Conservation (phyloP, 495 filamentous ascomycete species). For the Penicillium lagena region DNA sequence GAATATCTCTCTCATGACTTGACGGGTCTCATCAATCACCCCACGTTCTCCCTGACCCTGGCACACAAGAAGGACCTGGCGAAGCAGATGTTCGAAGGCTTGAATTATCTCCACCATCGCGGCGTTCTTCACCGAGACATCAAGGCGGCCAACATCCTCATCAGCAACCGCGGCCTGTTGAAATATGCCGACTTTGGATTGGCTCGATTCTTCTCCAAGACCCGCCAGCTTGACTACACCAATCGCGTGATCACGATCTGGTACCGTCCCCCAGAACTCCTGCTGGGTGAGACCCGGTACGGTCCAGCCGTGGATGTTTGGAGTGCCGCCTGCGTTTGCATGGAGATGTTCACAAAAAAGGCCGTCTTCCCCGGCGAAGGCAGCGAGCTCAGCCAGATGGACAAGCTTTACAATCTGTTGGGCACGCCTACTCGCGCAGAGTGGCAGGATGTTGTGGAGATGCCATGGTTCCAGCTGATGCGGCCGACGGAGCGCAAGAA, state of each 20-base stretch:
- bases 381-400: constrained; percentile 88
- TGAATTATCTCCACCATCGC: constrained; percentile 89
- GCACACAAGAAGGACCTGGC: constrained; percentile 92
- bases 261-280: constrained; percentile 90
- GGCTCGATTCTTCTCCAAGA: constrained; percentile 94
- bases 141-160: constrained; percentile 90
- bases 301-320: constrained; percentile 94
- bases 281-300: constrained; percentile 91
- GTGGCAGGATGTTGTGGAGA: constrained; percentile 83
- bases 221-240: constrained; percentile 89
- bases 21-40: constrained; percentile 85
- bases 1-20: constrained; percentile 97
- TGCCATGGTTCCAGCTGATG: constrained; percentile 94
- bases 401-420: constrained; percentile 89
- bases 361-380: constrained; percentile 96
- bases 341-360: constrained; percentile 93
- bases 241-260: constrained; percentile 96
- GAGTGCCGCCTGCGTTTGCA: constrained; percentile 93
- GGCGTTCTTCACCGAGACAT: constrained; percentile 95
- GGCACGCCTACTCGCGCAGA: constrained; percentile 79
- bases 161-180: constrained; percentile 79
- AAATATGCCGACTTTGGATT: constrained; percentile 97
- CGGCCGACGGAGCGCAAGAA: constrained; percentile 65
- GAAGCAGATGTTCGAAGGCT: constrained; percentile 87
- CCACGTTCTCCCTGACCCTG: constrained; percentile 77